These are phyloP conservation scores for Helianthus tuberosus DNA, from an alignment of 129 eudicot genomes.

Conservation along the genomic window DNA sequence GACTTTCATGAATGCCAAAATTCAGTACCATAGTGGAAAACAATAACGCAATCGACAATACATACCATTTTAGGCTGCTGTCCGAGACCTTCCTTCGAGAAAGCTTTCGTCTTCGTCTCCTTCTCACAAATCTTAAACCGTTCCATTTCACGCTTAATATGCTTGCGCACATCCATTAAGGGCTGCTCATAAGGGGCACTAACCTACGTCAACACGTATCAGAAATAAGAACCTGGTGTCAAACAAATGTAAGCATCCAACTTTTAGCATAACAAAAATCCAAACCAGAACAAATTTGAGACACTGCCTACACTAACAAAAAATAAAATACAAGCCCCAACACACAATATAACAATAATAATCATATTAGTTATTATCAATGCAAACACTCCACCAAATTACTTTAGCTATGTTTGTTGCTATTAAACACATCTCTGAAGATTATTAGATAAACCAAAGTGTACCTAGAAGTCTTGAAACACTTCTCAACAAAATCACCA, in stretches of 20 bases:
- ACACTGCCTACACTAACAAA: background rate
- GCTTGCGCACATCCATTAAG: slow-evolving; percentile 93
- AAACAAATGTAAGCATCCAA: slow-evolving; percentile 24
- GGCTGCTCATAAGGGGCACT: slow-evolving; percentile 99
- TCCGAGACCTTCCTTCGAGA: slow-evolving; percentile 94
- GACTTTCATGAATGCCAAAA: slow-evolving; percentile 10
- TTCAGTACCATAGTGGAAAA: slow-evolving; percentile 6
- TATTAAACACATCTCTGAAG: too few relatives aligned
- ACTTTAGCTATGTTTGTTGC: too few relatives aligned
- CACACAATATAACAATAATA: background rate
- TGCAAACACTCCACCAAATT: too few relatives aligned
- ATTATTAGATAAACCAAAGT: too few relatives aligned
- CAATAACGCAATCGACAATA: slow-evolving; percentile 4
- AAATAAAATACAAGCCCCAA: slow-evolving; percentile 18
- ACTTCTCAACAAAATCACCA: too few relatives aligned
- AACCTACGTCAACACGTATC: slow-evolving; percentile 94
- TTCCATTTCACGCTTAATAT: slow-evolving; percentile 94
- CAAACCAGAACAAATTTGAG: slow-evolving; percentile 6
- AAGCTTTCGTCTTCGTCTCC: slow-evolving; percentile 96
- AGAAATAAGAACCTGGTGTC: slow-evolving; percentile 29
- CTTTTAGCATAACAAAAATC: slow-evolving; percentile 10
- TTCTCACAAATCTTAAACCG: slow-evolving; percentile 94
- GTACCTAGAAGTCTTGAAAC: too few relatives aligned
- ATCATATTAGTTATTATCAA: background rate
- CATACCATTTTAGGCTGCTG: slow-evolving; percentile 95